A percentile compares a stretch with the other conserved stretches of the same genome.
phyloP scores from a whole-genome alignment of 306 rosid species.

The Carpinus viminea region DNA sequence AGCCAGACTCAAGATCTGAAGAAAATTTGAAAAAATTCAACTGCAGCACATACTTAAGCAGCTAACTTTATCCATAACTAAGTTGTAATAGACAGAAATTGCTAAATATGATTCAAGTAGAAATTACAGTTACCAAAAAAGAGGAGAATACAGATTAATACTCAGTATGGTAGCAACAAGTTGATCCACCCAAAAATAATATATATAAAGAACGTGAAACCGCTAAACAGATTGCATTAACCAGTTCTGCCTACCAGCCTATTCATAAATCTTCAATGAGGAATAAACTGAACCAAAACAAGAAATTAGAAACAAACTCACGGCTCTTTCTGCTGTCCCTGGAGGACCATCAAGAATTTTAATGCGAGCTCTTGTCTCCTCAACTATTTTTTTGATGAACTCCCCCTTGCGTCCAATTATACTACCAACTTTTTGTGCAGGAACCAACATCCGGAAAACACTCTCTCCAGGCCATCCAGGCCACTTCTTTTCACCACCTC shows the following conservation, averaged over 20 bases:
- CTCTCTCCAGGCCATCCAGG: conserved; percentile 99
- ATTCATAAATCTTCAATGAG: conserved; percentile 5
- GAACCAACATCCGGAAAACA: conserved; percentile 95
- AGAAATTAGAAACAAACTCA: conserved; percentile 48
- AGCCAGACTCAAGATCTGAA: neutral
- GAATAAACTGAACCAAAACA: conserved; percentile 1
- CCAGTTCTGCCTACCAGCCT: neutral
- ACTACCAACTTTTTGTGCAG: conserved; percentile 94
- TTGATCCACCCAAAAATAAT: conserved; percentile 9
- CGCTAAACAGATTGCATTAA: neutral
- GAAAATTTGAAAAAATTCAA: neutral
- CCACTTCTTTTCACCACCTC: conserved; percentile 86
- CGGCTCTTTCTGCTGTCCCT: conserved; percentile 95
- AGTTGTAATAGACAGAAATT: neutral
- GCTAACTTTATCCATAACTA: neutral
- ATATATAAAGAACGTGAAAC: too few relatives aligned
- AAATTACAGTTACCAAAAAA: neutral
- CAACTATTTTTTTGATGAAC: conserved; percentile 84
- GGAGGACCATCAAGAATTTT: conserved; percentile 99
- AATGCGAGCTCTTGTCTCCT: conserved; percentile 93
- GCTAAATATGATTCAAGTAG: neutral
- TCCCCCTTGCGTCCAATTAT: conserved; percentile 98
- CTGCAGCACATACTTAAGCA: neutral
- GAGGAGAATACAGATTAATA: neutral
- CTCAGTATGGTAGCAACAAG: neutral